phyloP scores from a whole-genome alignment of 192 early-diverging fungal genomes.

The Entrophospora sp. region DNA sequence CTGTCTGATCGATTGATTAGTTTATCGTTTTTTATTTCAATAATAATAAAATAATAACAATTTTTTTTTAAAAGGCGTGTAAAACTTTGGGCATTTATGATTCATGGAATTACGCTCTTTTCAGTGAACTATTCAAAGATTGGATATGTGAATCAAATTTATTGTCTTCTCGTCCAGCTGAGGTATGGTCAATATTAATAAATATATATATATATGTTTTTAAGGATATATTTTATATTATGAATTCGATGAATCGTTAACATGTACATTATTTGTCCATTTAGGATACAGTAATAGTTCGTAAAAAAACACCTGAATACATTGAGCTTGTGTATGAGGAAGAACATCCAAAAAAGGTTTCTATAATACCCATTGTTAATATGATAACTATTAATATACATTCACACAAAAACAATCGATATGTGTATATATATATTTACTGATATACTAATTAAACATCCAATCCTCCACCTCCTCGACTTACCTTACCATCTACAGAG shows the following conservation, averaged over 20 bases:
- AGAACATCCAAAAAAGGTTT: conserved; percentile 22
- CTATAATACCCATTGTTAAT: not conserved
- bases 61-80: not conserved
- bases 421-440: no score
- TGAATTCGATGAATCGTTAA: no score
- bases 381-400: not conserved
- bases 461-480: no score
- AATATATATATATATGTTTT: not conserved
- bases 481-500: not conserved
- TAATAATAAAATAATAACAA: not conserved
- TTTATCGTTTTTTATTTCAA: not conserved
- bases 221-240: not conserved
- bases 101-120: conserved; percentile 21
- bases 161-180: conserved; percentile 15
- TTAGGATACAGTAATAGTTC: conserved; percentile 18
- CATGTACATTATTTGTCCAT: not conserved
- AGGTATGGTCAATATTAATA: not conserved
- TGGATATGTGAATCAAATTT: conserved; percentile 20
- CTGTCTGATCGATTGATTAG: not conserved
- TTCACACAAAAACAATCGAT: not conserved
- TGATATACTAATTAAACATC: no score
- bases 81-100: conserved; percentile 16
- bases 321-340: conserved; percentile 20
- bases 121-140: conserved; percentile 15
- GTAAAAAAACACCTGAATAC: conserved; percentile 21